Conservation (phyloP, 495 filamentous ascomycete species). For the Talaromyces borbonicus region DNA sequence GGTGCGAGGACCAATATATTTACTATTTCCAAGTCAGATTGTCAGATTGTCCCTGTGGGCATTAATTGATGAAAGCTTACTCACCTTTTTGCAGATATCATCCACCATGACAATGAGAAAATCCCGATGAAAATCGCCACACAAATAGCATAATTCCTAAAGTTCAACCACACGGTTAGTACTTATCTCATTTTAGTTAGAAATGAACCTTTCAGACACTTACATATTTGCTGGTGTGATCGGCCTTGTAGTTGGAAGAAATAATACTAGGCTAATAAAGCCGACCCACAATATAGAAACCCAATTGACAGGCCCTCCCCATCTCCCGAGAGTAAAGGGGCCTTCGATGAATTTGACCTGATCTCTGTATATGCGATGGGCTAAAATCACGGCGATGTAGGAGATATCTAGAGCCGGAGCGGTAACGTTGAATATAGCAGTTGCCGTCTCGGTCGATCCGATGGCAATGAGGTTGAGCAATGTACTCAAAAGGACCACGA, state of each 20-base stretch:
- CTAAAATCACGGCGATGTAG: conserved; percentile 59
- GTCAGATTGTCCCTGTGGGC: not conserved
- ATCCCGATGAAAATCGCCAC: conserved; percentile 53
- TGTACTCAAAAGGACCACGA: conserved; percentile 54
- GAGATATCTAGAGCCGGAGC: conserved; percentile 60
- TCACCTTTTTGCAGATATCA: conserved; percentile 47
- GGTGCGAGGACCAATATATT: conserved; percentile 47
- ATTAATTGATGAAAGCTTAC: conserved; percentile 9
- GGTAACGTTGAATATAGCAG: conserved; percentile 62
- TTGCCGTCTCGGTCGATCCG: conserved; percentile 54
- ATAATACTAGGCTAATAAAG: conserved; percentile 58
- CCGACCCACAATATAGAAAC: conserved; percentile 54
- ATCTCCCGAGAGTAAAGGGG: conserved; percentile 53
- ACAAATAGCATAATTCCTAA: conserved; percentile 57
- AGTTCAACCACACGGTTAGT: no score
- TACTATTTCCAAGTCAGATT: conserved; percentile 17
- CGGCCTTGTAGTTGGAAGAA: conserved; percentile 54
- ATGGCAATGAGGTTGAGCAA: conserved; percentile 58
- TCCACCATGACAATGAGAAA: conserved; percentile 61
- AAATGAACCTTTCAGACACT: conserved; percentile 4
- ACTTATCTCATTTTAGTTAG: not conserved
- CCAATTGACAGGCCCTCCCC: conserved; percentile 48
- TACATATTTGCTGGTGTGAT: conserved; percentile 56
- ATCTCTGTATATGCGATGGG: conserved; percentile 48
- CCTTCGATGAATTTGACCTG: conserved; percentile 52